Evolutionary conservation across 1,284 basidiomycete genomes (phyloP), one percentile per base, ranked within the genome.

Genomic region (Agroathelia rolfsii): DNA sequence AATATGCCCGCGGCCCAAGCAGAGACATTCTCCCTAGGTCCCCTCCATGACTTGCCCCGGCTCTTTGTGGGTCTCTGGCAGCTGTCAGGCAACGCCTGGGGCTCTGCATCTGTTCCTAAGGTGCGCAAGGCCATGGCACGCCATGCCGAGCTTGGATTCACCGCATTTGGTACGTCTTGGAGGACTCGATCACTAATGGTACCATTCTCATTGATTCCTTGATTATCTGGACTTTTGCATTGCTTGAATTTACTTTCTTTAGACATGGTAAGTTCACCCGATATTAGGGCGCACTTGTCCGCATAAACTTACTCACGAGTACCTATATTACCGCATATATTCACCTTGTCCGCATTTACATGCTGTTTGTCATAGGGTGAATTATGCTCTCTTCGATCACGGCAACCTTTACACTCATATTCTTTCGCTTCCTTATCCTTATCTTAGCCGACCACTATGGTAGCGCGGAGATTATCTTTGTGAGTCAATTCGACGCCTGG

Each of bases 11-110:
- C 30, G n/a, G 37, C 14, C 20, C 30, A 27, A n/a, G n/a, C n/a
- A 30, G 77, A 80, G 55, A 67, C 66, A 1, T 75, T 78, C 47
- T 51, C 50, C 27, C 63, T 85, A 5, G 82, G 81, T 4, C 65
- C 71, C 4, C 66, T 73, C 45, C n/a, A n/a, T n/a, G 51, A 53
- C 19, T 64, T 66, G 8, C 76, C 83, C 14, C 72, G 83, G 32
- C 51, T 87, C 29, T 84, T 76, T 70, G 74, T 69, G 6, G 83
- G 83, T 6, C 66, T 87, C 6, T 87, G 83, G 83, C 84, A 87
- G 44, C 68, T 87, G 22, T 85, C 83, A 10, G 77, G 76, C 50
- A 79, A 77, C 33, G 80, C 81, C 2, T 87, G 83, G 83, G 83
- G 84, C 11, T 78, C 71, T 30, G 78, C 79, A 1, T 62, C 79